Conservation (phyloP, 331 rosid species). For the Stylosanthes scabra region DNA sequence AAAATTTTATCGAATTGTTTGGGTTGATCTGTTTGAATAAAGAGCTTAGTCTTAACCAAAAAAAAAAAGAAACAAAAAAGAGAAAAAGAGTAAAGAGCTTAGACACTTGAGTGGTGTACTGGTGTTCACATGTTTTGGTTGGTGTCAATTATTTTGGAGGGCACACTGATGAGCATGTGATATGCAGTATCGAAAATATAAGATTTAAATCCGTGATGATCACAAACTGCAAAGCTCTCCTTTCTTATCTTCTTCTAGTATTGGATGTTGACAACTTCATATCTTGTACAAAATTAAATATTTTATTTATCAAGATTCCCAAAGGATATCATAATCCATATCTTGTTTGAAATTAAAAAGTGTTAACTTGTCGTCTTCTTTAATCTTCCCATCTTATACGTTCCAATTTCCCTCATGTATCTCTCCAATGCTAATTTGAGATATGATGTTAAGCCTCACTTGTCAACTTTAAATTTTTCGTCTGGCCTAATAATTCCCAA, state of each 20-base stretch:
- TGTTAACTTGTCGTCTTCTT: constrained; percentile 49
- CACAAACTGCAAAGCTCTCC: constrained; percentile 19
- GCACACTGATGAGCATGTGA: constrained; percentile 35
- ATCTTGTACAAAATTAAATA: constrained; percentile 17
- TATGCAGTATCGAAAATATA: constrained; percentile 23
- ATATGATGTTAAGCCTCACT: too few relatives aligned
- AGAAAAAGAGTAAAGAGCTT: too few relatives aligned
- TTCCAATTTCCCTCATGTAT: constrained; percentile 23
- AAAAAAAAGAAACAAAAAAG: too few relatives aligned
- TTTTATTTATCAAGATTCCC: constrained; percentile 33
- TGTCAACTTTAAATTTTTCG: too few relatives aligned
- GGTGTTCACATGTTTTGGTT: background rate
- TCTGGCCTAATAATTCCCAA: too few relatives aligned
- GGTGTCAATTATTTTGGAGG: background rate
- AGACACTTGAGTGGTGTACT: background rate
- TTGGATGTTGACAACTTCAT: constrained; percentile 53
- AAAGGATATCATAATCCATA: constrained; percentile 33
- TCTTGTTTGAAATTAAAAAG: constrained; percentile 41
- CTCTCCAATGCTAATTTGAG: constrained; percentile 2
- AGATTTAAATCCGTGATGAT: constrained; percentile 24
- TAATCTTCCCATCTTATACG: constrained; percentile 19
- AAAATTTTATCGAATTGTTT: too few relatives aligned
- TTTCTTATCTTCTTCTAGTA: constrained; percentile 42
- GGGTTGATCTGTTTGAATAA: too few relatives aligned
- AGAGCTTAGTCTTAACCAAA: too few relatives aligned